Base-by-base conservation (phyloP, 139 green algal species). In the Parachlorella kessleri region DNA sequence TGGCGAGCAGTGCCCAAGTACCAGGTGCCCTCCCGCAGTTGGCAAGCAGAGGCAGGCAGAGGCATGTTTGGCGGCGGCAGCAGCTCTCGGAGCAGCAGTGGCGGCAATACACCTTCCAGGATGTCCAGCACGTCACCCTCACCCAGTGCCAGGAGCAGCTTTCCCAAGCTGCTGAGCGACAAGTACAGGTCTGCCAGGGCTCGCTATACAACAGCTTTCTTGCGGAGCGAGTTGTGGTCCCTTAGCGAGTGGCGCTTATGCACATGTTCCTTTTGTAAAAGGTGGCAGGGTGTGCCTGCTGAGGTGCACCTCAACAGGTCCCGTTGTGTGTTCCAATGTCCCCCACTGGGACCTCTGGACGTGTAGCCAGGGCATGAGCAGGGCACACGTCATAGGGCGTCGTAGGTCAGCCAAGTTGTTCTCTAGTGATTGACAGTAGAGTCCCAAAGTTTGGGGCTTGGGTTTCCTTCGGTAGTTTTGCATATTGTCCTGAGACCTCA, bases 81-180 rank as follows among this genome's bases (percentile, higher is more conserved):
- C 48, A 59, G 48, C 21, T 59, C 48, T 14, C 48, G 48, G 14
- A 18, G 48, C 48, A 59, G 48, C 48, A 59, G 48, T 18, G 21
- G 14, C 14, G 48, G 14, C 21, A 18, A 18, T 28, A 59, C 48
- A 28, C 48, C 55, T 41, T 28, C 24, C 55, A 54, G 55, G 10
- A 28, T 63, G 28, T 39, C 59, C 14, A 55, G 24, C 38, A 14
- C 73, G 4, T 59, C 67, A 36, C 59, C 59, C 3, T 38, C 28
- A 14, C 73, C 73, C 18, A 35, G 32, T 6, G 72, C 53, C 26
- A 53, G 72, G 3, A 30, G 32, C 9, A 71, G 30, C 38, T 70
- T 78, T 38, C 73, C 73, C 6, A 78, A 71, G 18, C 35, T 9
- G 4, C 73, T 79, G 24, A 79, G 74, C 39, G 74, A 79, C 33